Evolutionary conservation across 2,329 filamentous ascomycete genomes (phyloP).

Genomic region (Aspergillus ruber): DNA sequence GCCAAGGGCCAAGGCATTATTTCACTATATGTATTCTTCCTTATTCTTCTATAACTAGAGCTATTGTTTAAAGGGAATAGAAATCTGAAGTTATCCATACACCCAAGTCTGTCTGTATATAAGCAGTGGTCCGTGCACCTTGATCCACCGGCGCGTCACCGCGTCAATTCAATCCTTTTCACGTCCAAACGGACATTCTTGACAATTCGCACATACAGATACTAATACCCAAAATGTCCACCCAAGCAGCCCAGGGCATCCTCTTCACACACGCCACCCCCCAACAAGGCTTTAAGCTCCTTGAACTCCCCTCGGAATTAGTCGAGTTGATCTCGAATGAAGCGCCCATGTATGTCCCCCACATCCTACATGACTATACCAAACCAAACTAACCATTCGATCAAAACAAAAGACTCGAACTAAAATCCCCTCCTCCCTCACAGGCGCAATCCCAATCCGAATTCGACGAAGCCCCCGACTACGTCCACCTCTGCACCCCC

Average conservation of each 20-base stretch:
- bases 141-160: conserved; percentile 10
- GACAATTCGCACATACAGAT: background rate
- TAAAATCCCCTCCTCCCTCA: conserved; percentile 35
- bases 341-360: conserved; percentile 27
- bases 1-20: too few relatives aligned
- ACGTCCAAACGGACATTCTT: background rate
- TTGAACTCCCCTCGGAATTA: conserved; percentile 56
- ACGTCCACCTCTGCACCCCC: conserved; percentile 54
- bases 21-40: background rate
- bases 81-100: background rate
- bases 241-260: conserved; percentile 30
- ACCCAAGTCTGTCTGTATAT: conserved; percentile 10
- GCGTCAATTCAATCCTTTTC: conserved; percentile 9
- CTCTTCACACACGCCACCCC: conserved; percentile 36
- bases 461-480: conserved; percentile 22
- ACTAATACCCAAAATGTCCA: conserved; percentile 27
- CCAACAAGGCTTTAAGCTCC: conserved; percentile 51
- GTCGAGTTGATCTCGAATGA: conserved; percentile 48
- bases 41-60: background rate
- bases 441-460: conserved; percentile 21
- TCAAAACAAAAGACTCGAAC: conserved; percentile 27
- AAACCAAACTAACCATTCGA: conserved; percentile 1
- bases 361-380: background rate
- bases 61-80: too few relatives aligned
- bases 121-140: conserved; percentile 29